Conservation (phyloP, 768 basidiomycete genomes). For the Lentinula edodes region DNA sequence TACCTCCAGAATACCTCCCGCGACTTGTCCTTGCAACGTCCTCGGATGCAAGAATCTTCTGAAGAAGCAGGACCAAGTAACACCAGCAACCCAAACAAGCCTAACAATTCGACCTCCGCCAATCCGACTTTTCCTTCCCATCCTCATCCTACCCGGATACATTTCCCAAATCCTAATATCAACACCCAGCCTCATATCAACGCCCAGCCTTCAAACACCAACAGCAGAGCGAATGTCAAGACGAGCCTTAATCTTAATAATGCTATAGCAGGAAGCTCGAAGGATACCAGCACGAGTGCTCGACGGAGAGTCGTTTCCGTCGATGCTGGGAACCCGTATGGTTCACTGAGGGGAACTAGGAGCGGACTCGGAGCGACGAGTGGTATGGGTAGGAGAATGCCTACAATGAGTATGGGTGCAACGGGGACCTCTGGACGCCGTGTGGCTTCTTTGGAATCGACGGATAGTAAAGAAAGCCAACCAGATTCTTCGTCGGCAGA, state of each 20-base stretch:
- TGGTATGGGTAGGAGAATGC: neutral
- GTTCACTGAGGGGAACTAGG: neutral
- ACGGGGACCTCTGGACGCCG: neutral
- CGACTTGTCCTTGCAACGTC: no score
- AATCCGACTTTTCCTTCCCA: no score
- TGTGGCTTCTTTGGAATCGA: neutral
- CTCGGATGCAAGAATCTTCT: no score
- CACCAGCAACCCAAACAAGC: no score
- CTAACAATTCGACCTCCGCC: no score
- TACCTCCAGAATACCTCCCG: no score
- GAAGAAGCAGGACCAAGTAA: no score
- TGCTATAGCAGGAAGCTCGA: neutral
- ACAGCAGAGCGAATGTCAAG: no score
- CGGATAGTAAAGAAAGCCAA: neutral
- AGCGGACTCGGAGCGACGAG: neutral
- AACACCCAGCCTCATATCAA: neutral
- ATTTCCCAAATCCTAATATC: neutral
- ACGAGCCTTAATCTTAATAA: no score
- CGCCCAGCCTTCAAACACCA: no score
- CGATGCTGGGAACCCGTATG: conserved; percentile 1
- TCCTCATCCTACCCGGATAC: no score
- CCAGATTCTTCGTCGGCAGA: neutral
- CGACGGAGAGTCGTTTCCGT: conserved; percentile 5
- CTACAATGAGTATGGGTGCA: neutral
- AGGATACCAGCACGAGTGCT: neutral